Percentiles rank a stretch among this genome's conserved stretches.
These are phyloP conservation scores for Dendrocalamus latiflorus DNA, from an alignment of 202 grass and related monocot genomes.

Conservation along the genomic window DNA sequence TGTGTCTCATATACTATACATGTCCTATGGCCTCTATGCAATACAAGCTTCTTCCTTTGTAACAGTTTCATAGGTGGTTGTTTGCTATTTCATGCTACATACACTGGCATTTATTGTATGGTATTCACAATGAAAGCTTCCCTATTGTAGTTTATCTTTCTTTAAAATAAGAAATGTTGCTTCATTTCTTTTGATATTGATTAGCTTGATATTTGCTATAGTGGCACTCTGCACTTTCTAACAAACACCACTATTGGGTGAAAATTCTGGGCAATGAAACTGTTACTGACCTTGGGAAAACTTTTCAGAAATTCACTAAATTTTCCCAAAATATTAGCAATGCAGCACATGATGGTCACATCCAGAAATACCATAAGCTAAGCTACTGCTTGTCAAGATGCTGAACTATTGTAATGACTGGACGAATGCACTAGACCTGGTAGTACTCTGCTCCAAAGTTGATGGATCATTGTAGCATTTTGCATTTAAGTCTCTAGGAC, in stretches of 20 bases:
- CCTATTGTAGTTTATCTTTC: not conserved
- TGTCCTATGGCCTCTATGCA: no score
- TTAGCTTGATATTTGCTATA: not conserved
- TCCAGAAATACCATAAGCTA: not conserved
- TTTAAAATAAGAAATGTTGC: not conserved
- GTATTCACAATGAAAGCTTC: not conserved
- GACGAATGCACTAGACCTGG: constrained; percentile 1
- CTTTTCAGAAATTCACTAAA: not conserved
- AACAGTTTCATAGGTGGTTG: no score
- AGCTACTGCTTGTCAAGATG: not conserved
- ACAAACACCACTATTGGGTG: not conserved
- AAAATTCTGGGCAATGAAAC: constrained; percentile 5
- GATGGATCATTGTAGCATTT: not conserved
- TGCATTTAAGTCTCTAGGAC: constrained; percentile 4
- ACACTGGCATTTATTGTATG: not conserved
- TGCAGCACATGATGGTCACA: not conserved
- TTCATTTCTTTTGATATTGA: not conserved
- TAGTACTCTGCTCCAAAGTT: not conserved
- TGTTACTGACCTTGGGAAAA: not conserved
- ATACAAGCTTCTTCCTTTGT: no score
- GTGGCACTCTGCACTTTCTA: not conserved
- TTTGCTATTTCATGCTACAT: constrained; percentile 9
- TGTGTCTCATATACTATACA: no score
- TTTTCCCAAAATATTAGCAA: not conserved
- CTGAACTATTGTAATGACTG: not conserved